phyloP scores from a whole-genome alignment of 129 eudicot species.

The Heracleum sosnowskyi region DNA sequence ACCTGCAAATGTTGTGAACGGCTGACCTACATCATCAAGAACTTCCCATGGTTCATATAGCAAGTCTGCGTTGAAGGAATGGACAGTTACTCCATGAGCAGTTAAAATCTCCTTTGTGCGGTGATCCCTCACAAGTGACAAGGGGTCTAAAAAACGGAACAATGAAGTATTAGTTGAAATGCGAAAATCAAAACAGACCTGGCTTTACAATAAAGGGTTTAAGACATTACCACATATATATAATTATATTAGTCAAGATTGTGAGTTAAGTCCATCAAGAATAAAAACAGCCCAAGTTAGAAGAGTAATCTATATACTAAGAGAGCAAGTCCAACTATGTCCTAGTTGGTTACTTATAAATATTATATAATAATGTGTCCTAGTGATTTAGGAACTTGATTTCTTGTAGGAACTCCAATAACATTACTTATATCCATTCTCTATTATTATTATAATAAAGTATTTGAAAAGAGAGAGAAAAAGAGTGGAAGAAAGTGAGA shows the following conservation, averaged over 20 bases:
- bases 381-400: too few species aligned
- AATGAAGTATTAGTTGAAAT: slow-evolving; percentile 6
- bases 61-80: slow-evolving; percentile 86
- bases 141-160: slow-evolving; percentile 51
- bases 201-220: background rate
- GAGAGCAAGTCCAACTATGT: too few species aligned
- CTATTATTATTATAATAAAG: too few species aligned
- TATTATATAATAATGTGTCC: too few species aligned
- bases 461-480: too few species aligned
- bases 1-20: slow-evolving; percentile 63
- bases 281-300: background rate
- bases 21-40: slow-evolving; percentile 56
- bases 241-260: background rate
- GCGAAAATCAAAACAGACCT: background rate
- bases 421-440: too few species aligned
- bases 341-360: too few species aligned
- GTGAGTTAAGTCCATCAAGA: background rate
- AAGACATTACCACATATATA: background rate
- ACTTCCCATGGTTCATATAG: slow-evolving; percentile 98
- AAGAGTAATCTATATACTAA: background rate
- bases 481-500: too few species aligned
- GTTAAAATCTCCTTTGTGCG: slow-evolving; percentile 67
- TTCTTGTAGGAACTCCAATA: too few species aligned
- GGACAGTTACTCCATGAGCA: slow-evolving; percentile 63
- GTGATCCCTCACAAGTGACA: slow-evolving; percentile 93